Conservation (phyloP, 2,329 filamentous ascomycete genomes). For the Stagonosporopsis tanaceti region DNA sequence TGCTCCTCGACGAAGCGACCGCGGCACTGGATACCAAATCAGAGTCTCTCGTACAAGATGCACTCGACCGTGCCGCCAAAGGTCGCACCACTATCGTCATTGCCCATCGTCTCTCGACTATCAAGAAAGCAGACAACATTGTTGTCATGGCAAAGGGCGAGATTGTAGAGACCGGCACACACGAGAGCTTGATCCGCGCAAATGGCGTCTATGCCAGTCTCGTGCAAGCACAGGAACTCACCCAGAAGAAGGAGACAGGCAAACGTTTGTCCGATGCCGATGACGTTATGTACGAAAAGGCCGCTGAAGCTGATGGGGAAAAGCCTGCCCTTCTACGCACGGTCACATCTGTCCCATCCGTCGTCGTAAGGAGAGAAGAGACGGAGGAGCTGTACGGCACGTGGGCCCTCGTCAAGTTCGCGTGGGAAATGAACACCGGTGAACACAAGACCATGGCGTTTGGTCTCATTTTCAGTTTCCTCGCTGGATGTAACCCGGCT, state of each 20-base stretch:
- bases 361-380: conserved; percentile 62
- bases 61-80: conserved; percentile 82
- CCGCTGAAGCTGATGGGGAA: conserved; percentile 33
- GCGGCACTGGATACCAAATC: conserved; percentile 93
- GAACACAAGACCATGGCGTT: conserved; percentile 50
- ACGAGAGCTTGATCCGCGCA: conserved; percentile 76
- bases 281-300: conserved; percentile 25
- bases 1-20: conserved; percentile 94
- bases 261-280: conserved; percentile 32
- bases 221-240: conserved; percentile 80
- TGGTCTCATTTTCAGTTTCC: conserved; percentile 51
- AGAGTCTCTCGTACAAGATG: conserved; percentile 92
- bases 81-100: conserved; percentile 96
- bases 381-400: conserved; percentile 39
- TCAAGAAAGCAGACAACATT: conserved; percentile 93
- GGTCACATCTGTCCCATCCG: conserved; percentile 61
- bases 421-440: conserved; percentile 42
- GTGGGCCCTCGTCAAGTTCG: conserved; percentile 54
- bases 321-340: conserved; percentile 41
- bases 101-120: conserved; percentile 92
- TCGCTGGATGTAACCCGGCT: conserved; percentile 47
- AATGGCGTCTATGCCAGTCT: conserved; percentile 81
- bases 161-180: conserved; percentile 93
- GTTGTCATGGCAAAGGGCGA: conserved; percentile 86
- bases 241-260: conserved; percentile 32